Conservation (phyloP, 306 rosid genomes). For the Begonia loranthoides region DNA sequence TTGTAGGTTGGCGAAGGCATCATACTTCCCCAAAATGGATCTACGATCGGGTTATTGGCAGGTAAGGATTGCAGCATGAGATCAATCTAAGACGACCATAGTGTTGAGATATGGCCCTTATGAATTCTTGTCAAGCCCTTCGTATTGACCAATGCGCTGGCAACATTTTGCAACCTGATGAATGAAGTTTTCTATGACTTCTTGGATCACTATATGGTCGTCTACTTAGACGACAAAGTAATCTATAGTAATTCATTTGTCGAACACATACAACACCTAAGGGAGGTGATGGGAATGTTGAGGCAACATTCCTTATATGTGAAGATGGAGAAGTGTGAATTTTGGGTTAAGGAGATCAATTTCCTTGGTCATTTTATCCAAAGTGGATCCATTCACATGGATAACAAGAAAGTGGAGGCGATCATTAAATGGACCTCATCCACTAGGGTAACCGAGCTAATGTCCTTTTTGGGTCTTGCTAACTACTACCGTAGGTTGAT, state of each 20-base stretch:
- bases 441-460: not conserved
- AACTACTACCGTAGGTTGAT: not conserved
- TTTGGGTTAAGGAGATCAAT: not conserved
- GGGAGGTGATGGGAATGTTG: not conserved
- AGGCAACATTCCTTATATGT: not conserved
- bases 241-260: not conserved
- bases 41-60: not conserved
- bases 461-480: not conserved
- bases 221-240: not conserved
- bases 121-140: not conserved
- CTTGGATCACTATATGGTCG: not conserved
- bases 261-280: not conserved
- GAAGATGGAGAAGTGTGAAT: not conserved
- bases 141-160: not conserved
- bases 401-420: not conserved
- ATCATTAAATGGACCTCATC: not conserved
- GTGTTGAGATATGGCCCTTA: not conserved
- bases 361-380: not conserved
- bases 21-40: not conserved
- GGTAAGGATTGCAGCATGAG: not conserved
- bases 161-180: not conserved
- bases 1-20: not conserved
- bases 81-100: not conserved
- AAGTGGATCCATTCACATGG: not conserved
- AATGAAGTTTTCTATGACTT: not conserved